Conservation (phyloP, 371 early-diverging fungal genomes). For the Mortierella sp. region DNA sequence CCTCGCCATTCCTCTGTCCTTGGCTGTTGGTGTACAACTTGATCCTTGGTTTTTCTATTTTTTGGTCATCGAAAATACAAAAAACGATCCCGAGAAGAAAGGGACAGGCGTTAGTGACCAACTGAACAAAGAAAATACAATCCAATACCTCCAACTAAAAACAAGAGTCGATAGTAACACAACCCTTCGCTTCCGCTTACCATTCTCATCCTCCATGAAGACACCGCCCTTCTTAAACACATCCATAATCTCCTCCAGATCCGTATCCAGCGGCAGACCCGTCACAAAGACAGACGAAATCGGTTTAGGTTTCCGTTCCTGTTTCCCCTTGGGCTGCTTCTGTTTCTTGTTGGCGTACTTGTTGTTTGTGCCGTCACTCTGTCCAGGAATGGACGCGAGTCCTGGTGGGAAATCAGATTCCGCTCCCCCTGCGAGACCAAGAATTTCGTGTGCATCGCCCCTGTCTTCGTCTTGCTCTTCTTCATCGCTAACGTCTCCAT, state of each 20-base stretch:
- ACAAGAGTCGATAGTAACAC: not conserved
- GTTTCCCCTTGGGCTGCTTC: conserved; percentile 37
- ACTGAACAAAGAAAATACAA: not conserved
- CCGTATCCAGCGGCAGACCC: conserved; percentile 87
- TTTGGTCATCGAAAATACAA: not conserved
- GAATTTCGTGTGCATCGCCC: not conserved
- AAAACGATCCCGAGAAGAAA: not conserved
- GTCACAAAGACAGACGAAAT: conserved; percentile 90
- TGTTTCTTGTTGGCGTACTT: conserved; percentile 42
- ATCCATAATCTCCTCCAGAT: conserved; percentile 81
- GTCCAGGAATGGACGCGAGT: conserved; percentile 33
- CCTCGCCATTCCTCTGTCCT: conserved; percentile 89
- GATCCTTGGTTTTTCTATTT: conserved; percentile 84
- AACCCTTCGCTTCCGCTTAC: conserved; percentile 8
- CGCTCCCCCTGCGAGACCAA: not conserved
- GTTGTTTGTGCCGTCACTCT: conserved; percentile 30
- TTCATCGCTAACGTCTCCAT: not conserved
- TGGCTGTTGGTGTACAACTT: conserved; percentile 87
- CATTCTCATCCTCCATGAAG: conserved; percentile 83
- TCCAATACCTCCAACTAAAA: not conserved
- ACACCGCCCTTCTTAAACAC: conserved; percentile 91
- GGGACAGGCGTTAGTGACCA: not conserved
- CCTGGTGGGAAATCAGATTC: conserved; percentile 21
- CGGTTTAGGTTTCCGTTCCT: conserved; percentile 65
- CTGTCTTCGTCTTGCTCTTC: conserved; percentile 1